Evolutionary conservation across 768 basidiomycete genomes (phyloP), one percentile per base, ranked within the genome.

Genomic region (Trametes sanguinea): DNA sequence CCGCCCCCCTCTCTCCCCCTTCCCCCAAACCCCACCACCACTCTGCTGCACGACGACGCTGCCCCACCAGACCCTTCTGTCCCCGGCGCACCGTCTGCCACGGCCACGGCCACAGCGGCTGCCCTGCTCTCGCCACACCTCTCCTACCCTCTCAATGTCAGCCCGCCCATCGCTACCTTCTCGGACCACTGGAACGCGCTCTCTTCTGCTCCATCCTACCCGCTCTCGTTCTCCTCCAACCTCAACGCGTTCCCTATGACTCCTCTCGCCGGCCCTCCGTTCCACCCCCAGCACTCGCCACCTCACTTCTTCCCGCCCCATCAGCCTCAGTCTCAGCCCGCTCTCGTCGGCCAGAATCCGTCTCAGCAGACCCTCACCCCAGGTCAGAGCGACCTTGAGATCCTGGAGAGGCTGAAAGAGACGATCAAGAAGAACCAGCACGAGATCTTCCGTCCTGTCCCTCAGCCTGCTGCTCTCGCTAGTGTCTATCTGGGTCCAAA

Each of bases 351-450:
- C n/a, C 22, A 39, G 13, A 5, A 16, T 32, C 57, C 57, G 35
- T n/a, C 65, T 33, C 53, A 67, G 16, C 53, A 67, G 2, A 14
- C 30, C 14, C 69, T 81, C 0, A 81, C 83, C 2, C 79, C 82
- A 22, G 88, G 86, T 7, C 79, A 83, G 67, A 81, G 78, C 69
- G 90, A 91, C 75, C 81, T 92, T 63, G 87, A 90, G 71, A 80
- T 86, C 35, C 81, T 92, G 61, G 85, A 91, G 74, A 85, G 85
- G 58, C 84, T 92, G 72, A 92, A 92, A 73, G 76, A 83, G 27
- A 76, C 82, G 57, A 92, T 92, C 74, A 87, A 85, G 69, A 80
- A 78, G 35, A 84, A 83, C 52, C 89, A 92, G 69, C 90, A 92
- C 73, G 84, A 88, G 57, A 78, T 85, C 66, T 92, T 84, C 72